Evolutionary conservation across 805 yeast genomes (phyloP).

Genomic region (Candida qinlingensis): DNA sequence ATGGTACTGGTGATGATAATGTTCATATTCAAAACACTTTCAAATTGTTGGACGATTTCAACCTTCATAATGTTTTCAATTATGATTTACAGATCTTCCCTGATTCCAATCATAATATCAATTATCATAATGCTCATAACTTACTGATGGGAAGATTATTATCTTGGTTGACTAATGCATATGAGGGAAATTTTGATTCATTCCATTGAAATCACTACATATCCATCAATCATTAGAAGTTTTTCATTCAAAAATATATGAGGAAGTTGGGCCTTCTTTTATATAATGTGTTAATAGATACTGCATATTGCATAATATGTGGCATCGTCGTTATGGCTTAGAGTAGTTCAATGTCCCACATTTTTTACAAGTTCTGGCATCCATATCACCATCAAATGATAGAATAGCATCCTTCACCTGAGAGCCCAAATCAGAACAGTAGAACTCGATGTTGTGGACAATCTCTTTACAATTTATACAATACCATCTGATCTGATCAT

Average conservation of each 20-base stretch:
- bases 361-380: conserved; percentile 62
- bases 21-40: conserved; percentile 73
- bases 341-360: conserved; percentile 74
- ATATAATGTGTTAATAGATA: no score
- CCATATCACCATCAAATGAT: conserved; percentile 56
- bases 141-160: conserved; percentile 65
- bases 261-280: background rate
- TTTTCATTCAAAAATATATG: background rate
- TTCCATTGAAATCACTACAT: conserved; percentile 1
- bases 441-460: conserved; percentile 65
- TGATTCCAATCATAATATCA: conserved; percentile 85
- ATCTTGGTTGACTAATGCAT: conserved; percentile 57
- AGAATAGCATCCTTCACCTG: conserved; percentile 83
- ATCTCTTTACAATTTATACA: conserved; percentile 63
- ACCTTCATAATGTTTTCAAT: conserved; percentile 49
- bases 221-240: background rate
- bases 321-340: conserved; percentile 39
- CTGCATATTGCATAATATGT: no score
- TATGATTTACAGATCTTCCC: conserved; percentile 89
- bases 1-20: conserved; percentile 82
- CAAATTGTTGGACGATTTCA: conserved; percentile 55
- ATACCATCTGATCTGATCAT: conserved; percentile 84
- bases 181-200: conserved; percentile 32
- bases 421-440: conserved; percentile 78
- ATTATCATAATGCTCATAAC: conserved; percentile 70